Base-by-base conservation (phyloP, 345 rosid genomes). In the Salix exigua region DNA sequence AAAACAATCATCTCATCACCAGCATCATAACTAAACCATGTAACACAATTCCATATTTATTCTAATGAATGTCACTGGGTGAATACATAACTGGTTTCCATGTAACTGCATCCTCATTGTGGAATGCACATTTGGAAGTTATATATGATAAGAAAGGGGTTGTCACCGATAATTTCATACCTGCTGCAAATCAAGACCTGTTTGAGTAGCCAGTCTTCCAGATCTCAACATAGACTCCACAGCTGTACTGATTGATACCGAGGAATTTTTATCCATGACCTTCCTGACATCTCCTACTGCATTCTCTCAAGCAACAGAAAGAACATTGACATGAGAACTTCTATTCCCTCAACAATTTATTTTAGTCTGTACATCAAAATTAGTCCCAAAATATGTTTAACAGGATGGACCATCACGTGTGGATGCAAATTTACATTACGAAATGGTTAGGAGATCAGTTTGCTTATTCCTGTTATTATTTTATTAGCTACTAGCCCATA, bases 171-270 rank as follows among this genome's bases (percentile, higher is more conserved):
- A 76, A 66, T 14, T 25, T 58, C 61, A 62, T 83, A 91, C 99
- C 94, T 96, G 96, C 82, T 93, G 98, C 75, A 96, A 85, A 86
- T 96, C 99, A 62, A 96, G 83, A 78, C 97, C 93, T 25, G 98
- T 82, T 81, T 89, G 97, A 4, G 93, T 88, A 23, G 48, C 78
- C 70, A 93, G 79, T 78, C 90, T 87, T 83, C 99, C 98, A 73
- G 91, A 87, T 84, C 84, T 96, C 83, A 96, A 84, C 87, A 93
- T 66, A 73, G 85, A 87, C 85, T 91, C 97, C 78, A 93, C 77
- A 31, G 92, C 83, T 50, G 73, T 33, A 81, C 99, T 85, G 67
- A 96, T 73, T 68, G 79, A 78, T 86, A 73, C 77, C 0, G 93
- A 23, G 73, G 88, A 84, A 80, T 82, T 84, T 80, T 77, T 91